Conservation (phyloP, 805 yeast species). For the Wickerhamiella australiensis region DNA sequence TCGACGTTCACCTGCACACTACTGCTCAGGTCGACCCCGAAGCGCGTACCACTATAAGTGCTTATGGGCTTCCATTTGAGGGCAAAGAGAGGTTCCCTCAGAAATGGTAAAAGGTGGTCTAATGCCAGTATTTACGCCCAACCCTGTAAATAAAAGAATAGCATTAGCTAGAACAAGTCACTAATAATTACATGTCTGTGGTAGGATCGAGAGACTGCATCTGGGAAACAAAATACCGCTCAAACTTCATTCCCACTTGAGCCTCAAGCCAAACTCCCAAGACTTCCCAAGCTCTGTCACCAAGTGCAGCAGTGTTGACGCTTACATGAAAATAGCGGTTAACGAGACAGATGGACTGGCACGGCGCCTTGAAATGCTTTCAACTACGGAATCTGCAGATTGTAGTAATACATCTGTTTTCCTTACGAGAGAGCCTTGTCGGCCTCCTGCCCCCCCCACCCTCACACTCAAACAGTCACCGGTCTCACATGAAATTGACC, state of each 20-base stretch:
- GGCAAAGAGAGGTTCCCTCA: conserved; percentile 36
- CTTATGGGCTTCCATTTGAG: conserved; percentile 67
- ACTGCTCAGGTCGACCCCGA: conserved; percentile 81
- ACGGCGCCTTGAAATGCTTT: conserved; percentile 6
- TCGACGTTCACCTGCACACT: conserved; percentile 76
- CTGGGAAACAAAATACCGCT: too few relatives aligned
- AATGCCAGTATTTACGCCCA: too few relatives aligned
- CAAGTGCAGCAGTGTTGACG: background rate
- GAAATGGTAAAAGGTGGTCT: conserved; percentile 19
- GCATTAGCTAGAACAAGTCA: background rate
- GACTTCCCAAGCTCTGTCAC: too few relatives aligned
- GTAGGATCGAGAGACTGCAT: background rate
- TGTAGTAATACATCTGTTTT: background rate
- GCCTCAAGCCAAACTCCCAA: background rate
- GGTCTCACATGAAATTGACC: background rate
- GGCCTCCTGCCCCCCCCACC: background rate
- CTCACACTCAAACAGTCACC: background rate
- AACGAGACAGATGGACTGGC: conserved; percentile 4
- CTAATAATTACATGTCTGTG: background rate
- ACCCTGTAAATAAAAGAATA: background rate
- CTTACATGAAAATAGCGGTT: conserved; percentile 7
- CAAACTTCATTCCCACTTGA: too few relatives aligned
- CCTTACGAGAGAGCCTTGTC: background rate
- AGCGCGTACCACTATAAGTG: conserved; percentile 74
- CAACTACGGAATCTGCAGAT: conserved; percentile 3